Evolutionary conservation across 2,329 filamentous ascomycete species (phyloP).

Genomic region (Fusarium brevicatenulatum): DNA sequence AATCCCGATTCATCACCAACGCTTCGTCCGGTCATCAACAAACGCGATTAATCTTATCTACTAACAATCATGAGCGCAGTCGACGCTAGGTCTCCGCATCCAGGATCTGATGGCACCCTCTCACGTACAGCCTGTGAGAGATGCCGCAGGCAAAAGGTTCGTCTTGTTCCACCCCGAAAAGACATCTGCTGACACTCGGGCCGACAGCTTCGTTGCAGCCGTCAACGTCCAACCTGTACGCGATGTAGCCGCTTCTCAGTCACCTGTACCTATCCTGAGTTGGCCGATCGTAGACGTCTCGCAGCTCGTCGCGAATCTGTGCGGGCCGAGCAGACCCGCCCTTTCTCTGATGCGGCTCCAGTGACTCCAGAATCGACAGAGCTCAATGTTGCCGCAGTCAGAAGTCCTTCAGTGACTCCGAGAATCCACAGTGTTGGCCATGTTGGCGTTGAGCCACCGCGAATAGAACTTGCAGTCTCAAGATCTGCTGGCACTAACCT

Average conservation of each 20-base stretch:
- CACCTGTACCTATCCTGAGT: neutral
- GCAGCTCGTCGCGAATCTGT: neutral
- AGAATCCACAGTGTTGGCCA: neutral
- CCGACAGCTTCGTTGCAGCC: neutral
- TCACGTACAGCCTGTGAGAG: neutral
- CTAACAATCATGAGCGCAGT: neutral
- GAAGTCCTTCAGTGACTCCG: neutral
- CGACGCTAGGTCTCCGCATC: neutral
- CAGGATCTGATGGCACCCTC: neutral
- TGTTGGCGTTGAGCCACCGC: rapidly evolving
- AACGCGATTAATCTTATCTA: neutral
- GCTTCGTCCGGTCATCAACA: neutral
- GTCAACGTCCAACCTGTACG: neutral
- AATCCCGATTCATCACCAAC: neutral
- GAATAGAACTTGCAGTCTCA: neutral
- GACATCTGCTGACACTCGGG: neutral
- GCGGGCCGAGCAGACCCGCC: neutral
- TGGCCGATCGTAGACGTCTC: neutral
- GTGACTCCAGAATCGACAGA: neutral
- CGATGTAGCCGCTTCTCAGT: neutral
- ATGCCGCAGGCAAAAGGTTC: neutral
- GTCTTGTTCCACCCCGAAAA: too few species aligned
- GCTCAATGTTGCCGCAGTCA: neutral
- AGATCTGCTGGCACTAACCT: rapidly evolving
- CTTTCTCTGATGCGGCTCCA: neutral